Conservation (phyloP, 2,329 filamentous ascomycete genomes). For the Fusarium incarnatum region DNA sequence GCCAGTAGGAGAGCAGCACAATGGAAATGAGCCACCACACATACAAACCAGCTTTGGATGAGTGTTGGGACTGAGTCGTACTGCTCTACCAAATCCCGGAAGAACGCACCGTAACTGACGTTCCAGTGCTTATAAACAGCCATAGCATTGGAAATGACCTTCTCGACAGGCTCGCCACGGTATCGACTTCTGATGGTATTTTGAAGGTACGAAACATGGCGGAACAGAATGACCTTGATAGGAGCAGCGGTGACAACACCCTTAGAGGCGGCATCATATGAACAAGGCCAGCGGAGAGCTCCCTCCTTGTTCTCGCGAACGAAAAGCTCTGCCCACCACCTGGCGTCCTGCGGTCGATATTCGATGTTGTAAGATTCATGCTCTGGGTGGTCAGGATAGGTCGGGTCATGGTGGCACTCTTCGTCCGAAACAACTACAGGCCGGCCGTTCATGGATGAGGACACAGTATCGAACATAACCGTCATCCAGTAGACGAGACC, state of each 20-base stretch:
- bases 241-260: constrained; percentile 65
- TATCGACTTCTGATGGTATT: constrained; percentile 59
- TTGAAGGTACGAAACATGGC: constrained; percentile 67
- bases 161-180: constrained; percentile 57
- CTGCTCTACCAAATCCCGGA: constrained; percentile 62
- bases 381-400: constrained; percentile 40
- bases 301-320: constrained; percentile 46
- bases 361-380: constrained; percentile 36
- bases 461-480: constrained; percentile 70
- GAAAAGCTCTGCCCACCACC: constrained; percentile 52
- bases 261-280: constrained; percentile 62
- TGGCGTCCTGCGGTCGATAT: constrained; percentile 45
- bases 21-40: constrained; percentile 68
- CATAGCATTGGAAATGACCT: constrained; percentile 60
- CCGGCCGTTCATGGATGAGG: constrained; percentile 62
- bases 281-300: constrained; percentile 63
- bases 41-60: constrained; percentile 70
- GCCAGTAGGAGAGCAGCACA: constrained; percentile 66
- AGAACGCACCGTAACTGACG: constrained; percentile 62
- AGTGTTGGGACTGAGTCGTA: constrained; percentile 63
- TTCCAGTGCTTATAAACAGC: constrained; percentile 68
- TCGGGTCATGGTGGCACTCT: constrained; percentile 54
- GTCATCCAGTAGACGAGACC: constrained; percentile 70
- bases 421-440: constrained; percentile 55
- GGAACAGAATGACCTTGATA: constrained; percentile 69